phyloP scores from a whole-genome alignment of 2,329 filamentous ascomycete genomes.

The Boeremia lycopersici region DNA sequence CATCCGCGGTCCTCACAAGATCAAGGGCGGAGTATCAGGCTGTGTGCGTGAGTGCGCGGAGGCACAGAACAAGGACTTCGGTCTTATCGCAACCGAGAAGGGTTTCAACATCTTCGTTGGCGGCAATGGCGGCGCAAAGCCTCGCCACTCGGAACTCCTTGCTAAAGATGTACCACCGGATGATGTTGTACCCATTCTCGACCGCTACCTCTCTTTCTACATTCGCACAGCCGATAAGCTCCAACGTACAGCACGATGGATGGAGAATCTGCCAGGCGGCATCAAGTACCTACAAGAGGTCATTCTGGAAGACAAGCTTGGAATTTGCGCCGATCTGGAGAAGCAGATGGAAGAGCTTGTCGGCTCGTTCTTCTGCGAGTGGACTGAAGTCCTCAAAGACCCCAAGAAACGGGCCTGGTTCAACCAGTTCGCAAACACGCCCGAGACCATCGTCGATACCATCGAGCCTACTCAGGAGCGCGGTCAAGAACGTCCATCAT shows the following conservation, averaged over 20 bases:
- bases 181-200: constrained; percentile 81
- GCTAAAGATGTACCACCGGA: constrained; percentile 85
- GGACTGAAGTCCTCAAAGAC: constrained; percentile 79
- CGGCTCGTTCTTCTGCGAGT: constrained; percentile 86
- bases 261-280: constrained; percentile 82
- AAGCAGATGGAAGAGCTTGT: constrained; percentile 87
- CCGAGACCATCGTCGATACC: constrained; percentile 66
- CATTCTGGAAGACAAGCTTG: constrained; percentile 82
- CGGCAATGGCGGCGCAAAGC: constrained; percentile 87
- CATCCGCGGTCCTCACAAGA: constrained; percentile 85
- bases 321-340: constrained; percentile 83
- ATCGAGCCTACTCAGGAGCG: constrained; percentile 76
- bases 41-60: constrained; percentile 94
- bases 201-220: constrained; percentile 91
- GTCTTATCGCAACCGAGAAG: constrained; percentile 88
- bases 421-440: constrained; percentile 82
- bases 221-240: constrained; percentile 91
- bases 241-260: constrained; percentile 86
- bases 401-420: constrained; percentile 73
- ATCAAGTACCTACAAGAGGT: constrained; percentile 83
- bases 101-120: constrained; percentile 93
- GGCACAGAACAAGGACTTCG: constrained; percentile 92
- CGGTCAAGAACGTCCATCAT: constrained; percentile 73
- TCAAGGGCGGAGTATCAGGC: constrained; percentile 88
- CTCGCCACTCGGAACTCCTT: constrained; percentile 79